Percentiles rank a stretch among this genome's conserved stretches.
Conservation (phyloP, 345 rosid genomes). For the Garcia nutans region DNA sequence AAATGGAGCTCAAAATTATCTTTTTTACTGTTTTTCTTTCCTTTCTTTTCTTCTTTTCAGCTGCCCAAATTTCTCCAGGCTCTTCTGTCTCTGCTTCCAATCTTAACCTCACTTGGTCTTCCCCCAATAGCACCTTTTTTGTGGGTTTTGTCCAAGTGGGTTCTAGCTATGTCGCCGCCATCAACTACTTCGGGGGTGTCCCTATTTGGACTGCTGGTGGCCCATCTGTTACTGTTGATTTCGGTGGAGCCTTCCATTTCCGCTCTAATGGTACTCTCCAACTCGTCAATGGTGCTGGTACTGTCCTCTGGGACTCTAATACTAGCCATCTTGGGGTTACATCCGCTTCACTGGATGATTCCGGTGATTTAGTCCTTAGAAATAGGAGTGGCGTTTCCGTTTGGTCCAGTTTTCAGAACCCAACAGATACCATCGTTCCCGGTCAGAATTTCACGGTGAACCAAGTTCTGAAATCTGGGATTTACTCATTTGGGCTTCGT, state of each 20-base stretch:
- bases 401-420: constrained; percentile 68
- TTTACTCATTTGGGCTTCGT: constrained; percentile 42
- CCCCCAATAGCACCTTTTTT: constrained; percentile 41
- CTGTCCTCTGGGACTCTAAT: constrained; percentile 52
- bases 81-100: constrained; percentile 46
- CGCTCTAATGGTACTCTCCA: constrained; percentile 51
- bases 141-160: constrained; percentile 38
- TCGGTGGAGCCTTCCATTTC: constrained; percentile 43
- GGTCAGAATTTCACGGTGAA: constrained; percentile 40
- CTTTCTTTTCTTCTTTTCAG: constrained; percentile 10
- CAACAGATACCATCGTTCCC: constrained; percentile 46
- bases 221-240: constrained; percentile 38
- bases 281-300: constrained; percentile 57
- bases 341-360: constrained; percentile 51
- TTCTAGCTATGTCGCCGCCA: constrained; percentile 42
- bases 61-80: constrained; percentile 35
- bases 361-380: constrained; percentile 44
- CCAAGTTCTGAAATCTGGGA: constrained; percentile 43
- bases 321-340: constrained; percentile 41
- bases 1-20: constrained; percentile 6
- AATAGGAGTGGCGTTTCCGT: constrained; percentile 11
- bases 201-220: constrained; percentile 52
- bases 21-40: not conserved
- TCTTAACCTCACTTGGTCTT: constrained; percentile 36
- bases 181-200: constrained; percentile 46